Conservation (phyloP, 495 filamentous ascomycete genomes). For the Talaromyces adpressus region DNA sequence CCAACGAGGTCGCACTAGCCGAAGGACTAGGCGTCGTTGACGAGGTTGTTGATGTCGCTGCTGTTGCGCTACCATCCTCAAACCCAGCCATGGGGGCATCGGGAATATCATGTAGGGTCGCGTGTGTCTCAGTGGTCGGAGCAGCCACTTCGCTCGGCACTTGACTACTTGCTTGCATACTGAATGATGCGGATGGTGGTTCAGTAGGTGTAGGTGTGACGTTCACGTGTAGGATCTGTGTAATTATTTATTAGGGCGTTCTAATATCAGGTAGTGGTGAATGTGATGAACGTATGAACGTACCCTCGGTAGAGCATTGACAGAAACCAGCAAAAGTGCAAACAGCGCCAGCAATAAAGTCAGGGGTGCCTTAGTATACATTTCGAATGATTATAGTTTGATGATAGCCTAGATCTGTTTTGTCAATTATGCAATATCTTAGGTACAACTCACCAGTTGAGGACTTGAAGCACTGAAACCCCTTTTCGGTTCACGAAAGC, state of each 20-base stretch:
- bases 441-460: neutral
- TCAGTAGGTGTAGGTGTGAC: neutral
- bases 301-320: constrained; percentile 5
- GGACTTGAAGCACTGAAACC: neutral
- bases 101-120: neutral
- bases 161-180: neutral
- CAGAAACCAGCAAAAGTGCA: neutral
- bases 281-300: neutral
- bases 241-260: neutral
- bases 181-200: neutral
- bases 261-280: neutral
- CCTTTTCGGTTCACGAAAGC: neutral
- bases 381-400: neutral
- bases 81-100: neutral
- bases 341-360: neutral
- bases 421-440: neutral
- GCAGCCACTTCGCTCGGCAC: neutral
- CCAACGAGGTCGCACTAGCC: neutral
- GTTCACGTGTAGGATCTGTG: neutral
- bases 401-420: neutral
- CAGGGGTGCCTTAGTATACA: neutral
- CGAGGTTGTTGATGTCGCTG: neutral
- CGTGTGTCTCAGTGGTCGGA: neutral
- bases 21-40: neutral
- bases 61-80: neutral